phyloP scores from a whole-genome alignment of 208 protist genomes.

The Acanthamoeba castellanii region DNA sequence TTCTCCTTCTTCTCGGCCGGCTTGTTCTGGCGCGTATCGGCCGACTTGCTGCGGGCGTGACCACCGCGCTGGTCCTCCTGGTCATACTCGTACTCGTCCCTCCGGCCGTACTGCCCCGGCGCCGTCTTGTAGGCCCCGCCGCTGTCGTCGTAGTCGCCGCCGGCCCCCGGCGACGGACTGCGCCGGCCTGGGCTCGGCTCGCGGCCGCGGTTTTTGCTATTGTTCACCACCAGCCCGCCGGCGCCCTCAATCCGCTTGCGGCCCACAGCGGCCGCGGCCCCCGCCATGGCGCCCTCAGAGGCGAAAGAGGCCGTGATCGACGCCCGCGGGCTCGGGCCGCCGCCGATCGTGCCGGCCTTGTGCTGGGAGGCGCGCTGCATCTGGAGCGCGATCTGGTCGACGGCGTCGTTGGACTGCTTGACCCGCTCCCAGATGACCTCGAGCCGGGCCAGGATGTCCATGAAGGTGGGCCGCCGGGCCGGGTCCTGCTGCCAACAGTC shows the following conservation, averaged over 20 bases:
- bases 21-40: background rate
- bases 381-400: background rate
- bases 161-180: background rate
- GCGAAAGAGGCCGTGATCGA: background rate
- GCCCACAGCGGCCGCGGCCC: background rate
- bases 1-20: background rate
- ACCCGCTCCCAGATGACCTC: conserved; percentile 13
- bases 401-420: conserved; percentile 20
- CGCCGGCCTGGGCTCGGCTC: background rate
- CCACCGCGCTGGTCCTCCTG: background rate
- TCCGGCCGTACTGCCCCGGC: background rate
- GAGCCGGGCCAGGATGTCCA: background rate
- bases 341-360: background rate
- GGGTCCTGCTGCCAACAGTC: conserved; percentile 68
- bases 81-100: background rate
- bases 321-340: background rate
- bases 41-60: background rate
- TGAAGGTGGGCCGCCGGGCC: background rate
- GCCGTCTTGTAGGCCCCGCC: background rate
- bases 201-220: background rate
- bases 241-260: background rate
- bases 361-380: conserved; percentile 7
- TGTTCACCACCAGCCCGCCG: background rate
- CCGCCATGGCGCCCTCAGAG: background rate
- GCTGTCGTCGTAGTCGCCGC: background rate